These are phyloP conservation scores for Collybia sordida DNA, from an alignment of 768 basidiomycete genomes.

Conservation along the genomic window DNA sequence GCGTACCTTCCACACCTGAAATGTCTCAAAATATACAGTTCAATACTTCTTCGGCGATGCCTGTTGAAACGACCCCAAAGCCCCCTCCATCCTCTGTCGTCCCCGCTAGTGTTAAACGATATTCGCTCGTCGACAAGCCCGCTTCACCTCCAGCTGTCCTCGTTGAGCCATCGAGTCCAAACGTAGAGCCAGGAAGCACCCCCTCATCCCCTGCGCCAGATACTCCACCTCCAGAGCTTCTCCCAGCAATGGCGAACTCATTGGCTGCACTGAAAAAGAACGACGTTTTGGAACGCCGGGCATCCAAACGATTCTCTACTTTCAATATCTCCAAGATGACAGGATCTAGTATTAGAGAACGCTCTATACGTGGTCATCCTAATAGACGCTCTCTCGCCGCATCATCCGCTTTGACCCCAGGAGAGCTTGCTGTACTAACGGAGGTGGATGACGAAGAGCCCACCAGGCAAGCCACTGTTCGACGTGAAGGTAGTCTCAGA, in stretches of 20 bases:
- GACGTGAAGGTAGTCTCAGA: conserved; percentile 23
- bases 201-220: conserved; percentile 33
- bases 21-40: conserved; percentile 6
- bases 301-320: conserved; percentile 93
- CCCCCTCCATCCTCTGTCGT: conserved; percentile 38
- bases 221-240: conserved; percentile 37
- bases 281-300: conserved; percentile 85
- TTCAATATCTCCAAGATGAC: conserved; percentile 97
- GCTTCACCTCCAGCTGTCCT: conserved; percentile 44
- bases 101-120: conserved; percentile 73
- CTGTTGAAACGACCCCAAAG: conserved; percentile 12
- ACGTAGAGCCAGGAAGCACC: conserved; percentile 29
- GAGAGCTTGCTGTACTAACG: conserved; percentile 72
- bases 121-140: conserved; percentile 77
- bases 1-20: conserved; percentile 2
- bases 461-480: conserved; percentile 15
- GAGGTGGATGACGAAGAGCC: conserved; percentile 69
- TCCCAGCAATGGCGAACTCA: conserved; percentile 73
- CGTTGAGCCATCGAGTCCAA: conserved; percentile 51
- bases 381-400: conserved; percentile 72
- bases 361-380: conserved; percentile 46
- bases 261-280: conserved; percentile 87
- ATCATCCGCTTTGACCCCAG: conserved; percentile 60
- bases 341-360: conserved; percentile 48
- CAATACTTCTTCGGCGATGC: conserved; percentile 4